Percentiles rank a stretch among this genome's conserved stretches.
Conservation (phyloP, 495 filamentous ascomycete species). For the Darksidea phi region DNA sequence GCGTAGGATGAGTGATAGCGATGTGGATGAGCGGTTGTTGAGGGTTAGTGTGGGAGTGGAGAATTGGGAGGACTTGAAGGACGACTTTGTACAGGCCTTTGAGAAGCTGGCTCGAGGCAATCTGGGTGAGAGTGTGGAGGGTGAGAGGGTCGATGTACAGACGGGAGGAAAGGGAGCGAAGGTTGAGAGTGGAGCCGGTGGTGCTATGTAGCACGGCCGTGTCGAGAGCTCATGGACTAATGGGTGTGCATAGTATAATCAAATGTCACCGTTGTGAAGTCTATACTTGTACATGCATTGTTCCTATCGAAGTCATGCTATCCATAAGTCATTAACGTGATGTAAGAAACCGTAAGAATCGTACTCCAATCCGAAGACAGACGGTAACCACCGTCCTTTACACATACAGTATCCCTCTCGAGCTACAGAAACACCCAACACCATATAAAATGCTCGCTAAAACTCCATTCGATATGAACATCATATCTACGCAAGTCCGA, state of each 20-base stretch:
- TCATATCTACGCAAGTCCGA: conserved; percentile 7
- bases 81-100: conserved; percentile 72
- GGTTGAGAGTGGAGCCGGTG: background rate
- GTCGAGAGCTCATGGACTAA: too few relatives aligned
- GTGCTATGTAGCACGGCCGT: too few relatives aligned
- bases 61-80: conserved; percentile 77
- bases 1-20: conserved; percentile 77
- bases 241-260: too few relatives aligned
- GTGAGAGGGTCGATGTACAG: background rate
- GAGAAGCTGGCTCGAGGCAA: conserved; percentile 39
- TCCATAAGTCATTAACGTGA: too few relatives aligned
- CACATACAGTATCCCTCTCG: too few relatives aligned
- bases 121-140: background rate
- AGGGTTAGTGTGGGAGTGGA: conserved; percentile 86
- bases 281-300: too few relatives aligned
- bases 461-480: background rate
- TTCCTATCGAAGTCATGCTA: too few relatives aligned
- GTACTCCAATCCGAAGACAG: too few relatives aligned
- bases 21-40: conserved; percentile 69
- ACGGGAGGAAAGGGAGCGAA: background rate
- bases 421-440: too few relatives aligned
- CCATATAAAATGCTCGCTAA: background rate
- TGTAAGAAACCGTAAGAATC: too few relatives aligned
- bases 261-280: too few relatives aligned
- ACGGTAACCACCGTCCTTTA: too few relatives aligned